Base-by-base conservation (phyloP, 2,329 filamentous ascomycete species). In the Penicillium sp. region DNA sequence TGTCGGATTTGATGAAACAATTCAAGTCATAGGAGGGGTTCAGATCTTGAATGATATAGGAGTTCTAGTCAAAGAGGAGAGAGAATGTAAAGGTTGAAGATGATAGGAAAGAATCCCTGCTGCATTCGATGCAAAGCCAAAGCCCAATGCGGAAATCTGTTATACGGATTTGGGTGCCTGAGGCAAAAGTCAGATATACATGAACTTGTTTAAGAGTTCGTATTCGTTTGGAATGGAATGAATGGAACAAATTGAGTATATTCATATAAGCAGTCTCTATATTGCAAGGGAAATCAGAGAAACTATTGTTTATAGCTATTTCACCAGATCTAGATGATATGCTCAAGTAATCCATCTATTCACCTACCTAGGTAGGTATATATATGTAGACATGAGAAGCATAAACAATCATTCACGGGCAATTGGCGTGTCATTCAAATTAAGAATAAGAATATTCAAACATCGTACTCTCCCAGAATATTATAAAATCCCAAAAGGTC, bases 71-170 rank as follows among this genome's bases (percentile, higher is more conserved):
- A 29, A 20, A 26, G 8, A 26, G 9, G 16, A 29, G 13, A 4
- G 10, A 8, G 7, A 32, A 10, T 22, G 18, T 32, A 26, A 24
- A 32, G 8, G 26, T 22, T 6, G 9, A 32, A 32, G 44, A 54
- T 16, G 16, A 38, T 39, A 31, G 31, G 29, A 26, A 22, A 20
- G 26, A 22, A 55, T 45, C 32, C 26, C 26, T 52, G 24, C 47
- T 43, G 53, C 47, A 55, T 55, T 44, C 47, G 40, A 39, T 22
- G 11, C 35, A 9, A 18, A 38, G 40, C 53, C 47, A 55, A 40
- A 40, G 29, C 53, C 53, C 34, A 52, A 55, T 52, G 24, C 48
- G 53, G 53, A 46, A 46, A 55, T 55, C 6, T 46, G 53, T 55
- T 52, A 22, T 29, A 38, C 37, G 13, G 13, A 31, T 7, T 4